A percentile compares a stretch with the other conserved stretches of the same genome.
Evolutionary conservation across 306 rosid genomes (phyloP).

Genomic region (Cicer arietinum): DNA sequence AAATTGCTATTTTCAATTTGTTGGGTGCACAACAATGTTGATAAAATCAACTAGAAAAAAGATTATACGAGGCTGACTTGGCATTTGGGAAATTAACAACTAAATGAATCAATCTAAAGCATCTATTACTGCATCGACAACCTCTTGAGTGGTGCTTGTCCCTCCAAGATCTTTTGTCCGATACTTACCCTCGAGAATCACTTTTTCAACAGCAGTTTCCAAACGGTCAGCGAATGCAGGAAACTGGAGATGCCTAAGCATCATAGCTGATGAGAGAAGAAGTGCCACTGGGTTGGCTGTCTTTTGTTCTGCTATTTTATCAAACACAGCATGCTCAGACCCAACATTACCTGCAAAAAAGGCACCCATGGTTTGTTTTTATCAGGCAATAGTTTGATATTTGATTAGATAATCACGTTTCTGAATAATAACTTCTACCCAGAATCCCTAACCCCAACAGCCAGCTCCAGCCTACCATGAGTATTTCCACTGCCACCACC

Average conservation of each 20-base stretch:
- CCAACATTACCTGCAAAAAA: constrained; percentile 83
- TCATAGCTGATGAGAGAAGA: constrained; percentile 94
- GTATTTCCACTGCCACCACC: neutral
- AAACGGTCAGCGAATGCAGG: constrained; percentile 93
- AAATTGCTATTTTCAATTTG: constrained; percentile 41
- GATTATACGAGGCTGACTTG: constrained; percentile 40
- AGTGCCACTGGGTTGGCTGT: constrained; percentile 92
- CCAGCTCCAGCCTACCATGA: constrained; percentile 18
- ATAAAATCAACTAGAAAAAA: constrained; percentile 36
- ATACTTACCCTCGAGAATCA: constrained; percentile 70
- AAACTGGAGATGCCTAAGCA: constrained; percentile 95
- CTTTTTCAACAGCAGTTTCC: constrained; percentile 80
- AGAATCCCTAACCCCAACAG: constrained; percentile 5
- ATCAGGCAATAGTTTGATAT: neutral
- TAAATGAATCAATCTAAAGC: constrained; percentile 63
- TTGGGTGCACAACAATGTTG: constrained; percentile 41
- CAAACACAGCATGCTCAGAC: constrained; percentile 87
- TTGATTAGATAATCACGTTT: neutral
- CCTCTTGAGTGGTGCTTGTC: constrained; percentile 78
- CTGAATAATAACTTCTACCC: constrained; percentile 8
- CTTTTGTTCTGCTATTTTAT: constrained; percentile 60
- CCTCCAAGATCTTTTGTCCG: constrained; percentile 93
- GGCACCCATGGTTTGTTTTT: neutral
- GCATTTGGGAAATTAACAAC: constrained; percentile 23
- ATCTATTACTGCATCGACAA: constrained; percentile 78